phyloP scores from a whole-genome alignment of 2,329 filamentous ascomycete species.

The Aspergillus fischeri region DNA sequence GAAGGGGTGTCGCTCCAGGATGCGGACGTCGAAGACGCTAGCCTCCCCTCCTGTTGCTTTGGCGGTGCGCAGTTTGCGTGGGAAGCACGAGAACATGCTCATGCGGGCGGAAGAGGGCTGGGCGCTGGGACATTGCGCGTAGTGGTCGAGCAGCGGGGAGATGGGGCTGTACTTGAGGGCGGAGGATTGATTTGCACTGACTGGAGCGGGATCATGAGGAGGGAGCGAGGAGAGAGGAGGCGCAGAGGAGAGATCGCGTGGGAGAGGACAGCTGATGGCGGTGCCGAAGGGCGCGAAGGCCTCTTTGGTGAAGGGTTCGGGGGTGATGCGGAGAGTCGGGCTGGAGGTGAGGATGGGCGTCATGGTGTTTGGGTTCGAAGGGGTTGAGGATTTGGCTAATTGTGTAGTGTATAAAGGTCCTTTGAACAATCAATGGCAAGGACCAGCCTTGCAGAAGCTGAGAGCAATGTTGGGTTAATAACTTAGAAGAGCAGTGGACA shows the following conservation, averaged over 20 bases:
- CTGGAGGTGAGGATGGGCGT: slow-evolving; percentile 27
- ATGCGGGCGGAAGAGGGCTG: slow-evolving; percentile 58
- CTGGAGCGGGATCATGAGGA: slow-evolving; percentile 46
- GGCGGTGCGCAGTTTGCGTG: slow-evolving; percentile 50
- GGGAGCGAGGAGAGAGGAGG: slow-evolving; percentile 45
- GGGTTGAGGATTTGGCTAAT: background rate
- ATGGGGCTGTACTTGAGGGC: slow-evolving; percentile 83
- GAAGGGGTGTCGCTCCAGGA: slow-evolving; percentile 88
- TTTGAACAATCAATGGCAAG: background rate
- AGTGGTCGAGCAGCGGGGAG: slow-evolving; percentile 68
- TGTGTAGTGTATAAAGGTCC: background rate
- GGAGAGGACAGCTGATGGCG: slow-evolving; percentile 69
- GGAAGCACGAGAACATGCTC: slow-evolving; percentile 86
- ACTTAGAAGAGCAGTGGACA: background rate
- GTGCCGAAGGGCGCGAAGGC: slow-evolving; percentile 78
- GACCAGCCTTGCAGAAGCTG: slow-evolving; percentile 4
- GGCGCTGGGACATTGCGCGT: slow-evolving; percentile 48
- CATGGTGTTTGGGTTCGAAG: slow-evolving; percentile 19
- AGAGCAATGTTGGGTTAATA: background rate
- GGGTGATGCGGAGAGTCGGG: slow-evolving; percentile 47
- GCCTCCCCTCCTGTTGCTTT: slow-evolving; percentile 5
- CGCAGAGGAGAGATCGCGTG: slow-evolving; percentile 47
- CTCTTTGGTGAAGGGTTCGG: slow-evolving; percentile 62
- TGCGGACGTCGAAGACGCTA: slow-evolving; percentile 58
- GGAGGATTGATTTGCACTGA: slow-evolving; percentile 76